Base-by-base conservation (phyloP, 164 flowering plant species). In the Akebia trifoliata region DNA sequence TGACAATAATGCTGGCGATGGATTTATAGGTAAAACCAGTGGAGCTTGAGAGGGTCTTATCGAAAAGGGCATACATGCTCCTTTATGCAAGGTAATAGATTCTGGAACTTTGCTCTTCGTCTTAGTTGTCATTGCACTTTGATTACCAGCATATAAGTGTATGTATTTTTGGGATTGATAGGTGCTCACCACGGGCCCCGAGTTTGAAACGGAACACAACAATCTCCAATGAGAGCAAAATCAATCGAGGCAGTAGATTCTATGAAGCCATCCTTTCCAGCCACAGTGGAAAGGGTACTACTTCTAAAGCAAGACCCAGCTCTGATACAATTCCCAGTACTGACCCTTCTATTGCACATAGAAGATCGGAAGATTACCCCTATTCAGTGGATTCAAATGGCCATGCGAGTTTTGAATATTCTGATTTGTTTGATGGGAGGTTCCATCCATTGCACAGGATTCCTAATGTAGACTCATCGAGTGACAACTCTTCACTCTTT, bases 161-260 rank as follows among this genome's bases (percentile, higher is more conserved):
- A 32, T 44, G 34, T 17, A 20, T 14, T 35, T 35, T 6, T 26
- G n/a, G 43, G 15, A 4, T 18, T 64, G 55, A 8, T 56, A 90
- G 97, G 82, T 79, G 75, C 76, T 87, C 85, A 2, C 90, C 95
- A 0, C 77, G 90, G 68, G 83, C 83, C 52, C 95, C 97, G n/a
- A 76, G 75, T 62, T 68, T 62, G 62, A 49, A 85, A 42, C 72
- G 84, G 66, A 78, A 68, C 52, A 53, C 63, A 40, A 34, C 73
- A 15, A 44, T 67, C 11, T 48, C 74, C 26, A 42, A 55, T 11
- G 78, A 74, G 20, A 25, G 48, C 18, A 79, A 64, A 55, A 54
- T 8, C 26, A 71, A 52, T 51, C 2, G 65, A 22, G 52, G 30
- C 24, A 59, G 48, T 34, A 57, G 46, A 48, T 48, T 36, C n/a